Base-by-base conservation (phyloP, 495 filamentous ascomycete genomes). In the Penicillium herquei region DNA sequence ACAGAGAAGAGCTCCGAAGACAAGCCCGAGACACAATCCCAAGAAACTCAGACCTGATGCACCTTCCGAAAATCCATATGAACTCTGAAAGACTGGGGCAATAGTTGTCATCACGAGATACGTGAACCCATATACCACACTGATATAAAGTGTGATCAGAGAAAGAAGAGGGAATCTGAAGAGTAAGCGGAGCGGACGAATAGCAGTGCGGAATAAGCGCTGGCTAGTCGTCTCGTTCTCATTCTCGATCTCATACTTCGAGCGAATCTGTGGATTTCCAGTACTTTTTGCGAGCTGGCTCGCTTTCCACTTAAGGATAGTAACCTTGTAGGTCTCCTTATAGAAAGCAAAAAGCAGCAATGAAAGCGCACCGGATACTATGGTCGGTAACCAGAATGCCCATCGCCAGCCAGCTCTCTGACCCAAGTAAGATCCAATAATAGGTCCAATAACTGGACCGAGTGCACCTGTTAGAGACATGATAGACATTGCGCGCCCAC, bases 331-430 rank as follows among this genome's bases (percentile, higher is more conserved):
- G 21, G 52, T 54, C 43, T 54, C 52, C 42, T 42, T 41, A 33
- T 46, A 33, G 39, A 54, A 21, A 47, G 43, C 34, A 14, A 54
- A 42, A 37, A 54, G 42, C 2, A 47, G 33, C 14, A 54, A 46
- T 13, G 39, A 46, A 16, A 54, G 31, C 17, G 37, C 32, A 26
- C 52, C 52, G 34, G 42, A 42, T 26, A 54, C 43, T 17, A 54
- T 54, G 43, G 52, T 42, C 30, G 52, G 39, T 30, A 54, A 32
- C 52, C 52, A 54, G 21, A 54, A 46, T 13, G 52, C 43, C 52
- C 52, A 54, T 47, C 52, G 52, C 52, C 52, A 54, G n/a, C 52
- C 52, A 9, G 42, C 26, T 31, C 43, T 26, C 32, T 54, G 30
- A 17, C 39, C 52, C n/a, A 54, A 21, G 42, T 54, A 54, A 14